Percentiles rank a stretch among this genome's conserved stretches.
These are phyloP conservation scores for Labyrinthula sp. DNA, from an alignment of 352 stramenopile species.

Conservation along the genomic window DNA sequence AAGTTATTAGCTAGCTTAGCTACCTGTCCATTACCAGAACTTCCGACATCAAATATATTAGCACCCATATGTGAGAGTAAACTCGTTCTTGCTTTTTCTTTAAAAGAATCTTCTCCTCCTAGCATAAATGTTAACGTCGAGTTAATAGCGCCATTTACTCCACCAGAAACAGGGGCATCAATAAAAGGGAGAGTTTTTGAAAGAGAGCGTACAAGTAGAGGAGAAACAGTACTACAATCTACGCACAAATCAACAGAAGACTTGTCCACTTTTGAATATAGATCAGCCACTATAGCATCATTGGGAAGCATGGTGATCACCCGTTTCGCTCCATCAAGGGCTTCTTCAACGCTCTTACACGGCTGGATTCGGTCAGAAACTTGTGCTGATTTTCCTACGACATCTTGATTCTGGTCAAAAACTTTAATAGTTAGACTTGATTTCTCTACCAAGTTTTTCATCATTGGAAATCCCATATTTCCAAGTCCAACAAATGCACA, in stretches of 20 bases:
- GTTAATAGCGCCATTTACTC: constrained; percentile 76
- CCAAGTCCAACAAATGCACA: constrained; percentile 75
- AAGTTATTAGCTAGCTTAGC: constrained; percentile 96
- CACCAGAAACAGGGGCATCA: constrained; percentile 82
- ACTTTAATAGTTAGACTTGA: constrained; percentile 48
- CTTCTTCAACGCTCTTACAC: constrained; percentile 6
- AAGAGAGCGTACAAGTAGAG: constrained; percentile 22
- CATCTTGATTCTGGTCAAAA: constrained; percentile 44
- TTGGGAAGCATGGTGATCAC: constrained; percentile 83
- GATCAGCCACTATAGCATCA: constrained; percentile 43
- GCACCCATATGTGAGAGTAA: constrained; percentile 56
- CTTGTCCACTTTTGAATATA: constrained; percentile 87
- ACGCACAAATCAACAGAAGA: constrained; percentile 66
- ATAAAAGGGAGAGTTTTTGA: constrained; percentile 43
- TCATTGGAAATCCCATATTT: constrained; percentile 78
- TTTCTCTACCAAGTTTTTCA: constrained; percentile 58
- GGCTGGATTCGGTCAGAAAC: constrained; percentile 1
- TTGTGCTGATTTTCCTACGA: constrained; percentile 35
- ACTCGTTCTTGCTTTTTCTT: constrained; percentile 24
- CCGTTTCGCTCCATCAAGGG: constrained; percentile 14
- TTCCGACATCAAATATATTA: constrained; percentile 73
- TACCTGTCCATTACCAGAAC: constrained; percentile 46
- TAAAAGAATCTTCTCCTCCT: constrained; percentile 39
- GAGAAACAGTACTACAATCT: constrained; percentile 45
- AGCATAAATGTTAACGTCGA: constrained; percentile 95